Conservation (phyloP, 2,329 filamentous ascomycete genomes). For the Ceratocystis colombiana region DNA sequence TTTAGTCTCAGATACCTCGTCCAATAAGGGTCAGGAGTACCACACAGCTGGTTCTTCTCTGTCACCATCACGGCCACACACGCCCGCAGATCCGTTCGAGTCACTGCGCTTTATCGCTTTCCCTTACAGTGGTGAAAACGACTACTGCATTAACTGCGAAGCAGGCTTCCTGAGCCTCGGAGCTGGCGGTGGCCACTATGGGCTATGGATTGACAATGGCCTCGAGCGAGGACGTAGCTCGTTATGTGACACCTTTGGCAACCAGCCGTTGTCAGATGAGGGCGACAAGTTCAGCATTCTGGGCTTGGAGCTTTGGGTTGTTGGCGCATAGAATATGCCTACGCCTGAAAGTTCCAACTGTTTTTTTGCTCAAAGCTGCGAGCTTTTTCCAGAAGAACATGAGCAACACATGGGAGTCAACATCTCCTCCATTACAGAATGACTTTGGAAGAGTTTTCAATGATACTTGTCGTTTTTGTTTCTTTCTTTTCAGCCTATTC, state of each 20-base stretch:
- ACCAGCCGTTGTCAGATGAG: constrained; percentile 85
- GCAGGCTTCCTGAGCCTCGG: constrained; percentile 74
- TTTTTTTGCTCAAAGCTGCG: background rate
- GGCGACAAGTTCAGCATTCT: constrained; percentile 85
- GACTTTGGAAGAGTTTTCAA: background rate
- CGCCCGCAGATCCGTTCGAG: constrained; percentile 37
- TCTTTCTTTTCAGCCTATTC: no score
- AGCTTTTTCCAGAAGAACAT: background rate
- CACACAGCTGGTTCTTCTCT: constrained; percentile 26
- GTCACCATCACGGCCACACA: constrained; percentile 29
- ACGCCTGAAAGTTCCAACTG: constrained; percentile 26
- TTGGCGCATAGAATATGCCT: constrained; percentile 45
- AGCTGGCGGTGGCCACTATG: constrained; percentile 80
- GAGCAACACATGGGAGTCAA: background rate
- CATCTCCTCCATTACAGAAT: background rate
- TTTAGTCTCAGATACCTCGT: constrained; percentile 26
- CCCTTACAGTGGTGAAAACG: constrained; percentile 88
- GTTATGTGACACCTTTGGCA: constrained; percentile 82
- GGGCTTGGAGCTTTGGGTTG: constrained; percentile 87
- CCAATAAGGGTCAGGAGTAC: constrained; percentile 14
- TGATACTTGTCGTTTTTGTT: background rate
- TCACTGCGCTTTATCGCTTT: constrained; percentile 93
- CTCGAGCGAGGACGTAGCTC: constrained; percentile 77
- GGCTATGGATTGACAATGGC: constrained; percentile 81
- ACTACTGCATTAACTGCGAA: constrained; percentile 94